Base-by-base conservation (phyloP, 805 yeast species). In the Candida oleophila region DNA sequence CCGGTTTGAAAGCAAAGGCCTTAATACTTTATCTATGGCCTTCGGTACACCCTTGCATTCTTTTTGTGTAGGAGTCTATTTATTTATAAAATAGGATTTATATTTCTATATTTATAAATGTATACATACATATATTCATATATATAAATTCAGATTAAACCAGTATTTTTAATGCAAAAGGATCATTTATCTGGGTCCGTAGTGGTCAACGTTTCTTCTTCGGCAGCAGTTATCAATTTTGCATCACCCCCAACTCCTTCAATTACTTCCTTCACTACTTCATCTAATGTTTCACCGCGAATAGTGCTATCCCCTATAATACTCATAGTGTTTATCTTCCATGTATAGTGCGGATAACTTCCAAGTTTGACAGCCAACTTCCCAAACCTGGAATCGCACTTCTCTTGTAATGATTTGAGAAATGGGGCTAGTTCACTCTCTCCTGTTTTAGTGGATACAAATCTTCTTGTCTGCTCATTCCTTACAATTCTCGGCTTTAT, bases 341-440 rank as follows among this genome's bases (percentile, higher is more conserved):
- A 75, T 14, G 76, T 74, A 66, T 79, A 75, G 62, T 89, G 96
- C 1, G 96, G 96, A 60, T 89, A 89, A 30, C 91, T 83, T 2
- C 96, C 96, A 41, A 89, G 74, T 58, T 89, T 89, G 43, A 89
- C 73, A 7, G 50, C 45, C 7, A 60, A 62, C 11, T 42, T 41
- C 3, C 71, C 74, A 44, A 56, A 62, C 19, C 56, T 54, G 3
- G 46, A 50, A 51, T 69, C 65, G 42, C 65, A 63, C 39, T 41
- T 62, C 2, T 58, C 57, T 53, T 87, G 94, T 22, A 86, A 60
- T 1, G 66, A 57, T 1, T 77, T 57, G 49, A 89, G 68, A 44
- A 70, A 79, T 2, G 87, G 82, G 0, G 96, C 94, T 56, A 89
- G 76, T 45, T 72, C 79, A 4, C 87, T 78, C 59, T 89, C 96